Evolutionary conservation across 2,329 filamentous ascomycete species (phyloP).

Genomic region (Calonectria multiphialidica): DNA sequence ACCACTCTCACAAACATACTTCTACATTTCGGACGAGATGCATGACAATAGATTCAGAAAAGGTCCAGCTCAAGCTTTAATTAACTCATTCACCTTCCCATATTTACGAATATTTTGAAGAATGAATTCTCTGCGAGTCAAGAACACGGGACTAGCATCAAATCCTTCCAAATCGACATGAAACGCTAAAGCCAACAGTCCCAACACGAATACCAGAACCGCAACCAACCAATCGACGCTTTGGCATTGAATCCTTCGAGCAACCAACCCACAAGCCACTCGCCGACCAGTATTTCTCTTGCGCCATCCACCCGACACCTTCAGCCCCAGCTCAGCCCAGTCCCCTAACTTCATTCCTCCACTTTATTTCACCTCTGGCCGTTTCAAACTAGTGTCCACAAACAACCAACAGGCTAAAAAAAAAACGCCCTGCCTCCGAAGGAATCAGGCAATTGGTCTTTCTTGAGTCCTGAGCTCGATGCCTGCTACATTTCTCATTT

Average conservation of each 20-base stretch:
- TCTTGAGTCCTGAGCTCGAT: background rate
- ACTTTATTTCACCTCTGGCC: background rate
- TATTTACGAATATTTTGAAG: too few relatives aligned
- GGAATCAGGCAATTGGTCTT: background rate
- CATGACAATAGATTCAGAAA: too few relatives aligned
- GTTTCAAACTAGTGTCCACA: background rate
- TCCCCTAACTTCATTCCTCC: background rate
- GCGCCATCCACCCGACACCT: background rate
- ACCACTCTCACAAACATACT: too few relatives aligned
- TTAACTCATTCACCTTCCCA: too few relatives aligned
- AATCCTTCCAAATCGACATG: background rate
- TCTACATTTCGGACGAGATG: too few relatives aligned
- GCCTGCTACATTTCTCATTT: background rate
- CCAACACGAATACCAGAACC: background rate
- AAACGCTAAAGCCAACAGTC: conserved; percentile 5
- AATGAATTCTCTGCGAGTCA: too few relatives aligned
- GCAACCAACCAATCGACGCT: background rate
- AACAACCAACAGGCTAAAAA: background rate
- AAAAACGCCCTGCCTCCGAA: background rate
- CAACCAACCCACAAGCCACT: background rate
- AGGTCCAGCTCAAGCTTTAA: too few relatives aligned
- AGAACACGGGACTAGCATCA: background rate
- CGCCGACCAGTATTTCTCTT: background rate
- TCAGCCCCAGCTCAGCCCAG: conserved; percentile 3
- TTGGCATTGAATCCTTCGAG: background rate